phyloP scores from a whole-genome alignment of 108 stramenopile species.

The Discostella stelligeroides region DNA sequence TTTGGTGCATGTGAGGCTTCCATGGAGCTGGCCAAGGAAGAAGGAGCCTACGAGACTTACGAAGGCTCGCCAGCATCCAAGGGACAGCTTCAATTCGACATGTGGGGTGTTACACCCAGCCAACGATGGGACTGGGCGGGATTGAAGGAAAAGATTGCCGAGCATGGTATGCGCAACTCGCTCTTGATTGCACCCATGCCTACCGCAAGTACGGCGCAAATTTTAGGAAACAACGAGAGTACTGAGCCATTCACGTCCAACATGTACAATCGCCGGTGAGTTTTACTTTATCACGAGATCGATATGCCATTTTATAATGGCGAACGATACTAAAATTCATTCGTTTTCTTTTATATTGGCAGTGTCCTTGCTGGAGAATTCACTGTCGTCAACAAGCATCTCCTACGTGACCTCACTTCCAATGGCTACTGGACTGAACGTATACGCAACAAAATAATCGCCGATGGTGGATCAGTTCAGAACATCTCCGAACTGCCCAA shows the following conservation, averaged over 20 bases:
- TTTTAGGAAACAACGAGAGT: conserved; percentile 98
- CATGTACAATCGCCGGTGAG: conserved; percentile 95
- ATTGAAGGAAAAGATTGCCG: conserved; percentile 81
- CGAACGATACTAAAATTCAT: too few species aligned
- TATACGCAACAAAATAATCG: conserved; percentile 96
- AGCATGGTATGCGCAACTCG: conserved; percentile 97
- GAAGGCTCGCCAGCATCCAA: conserved; percentile 94
- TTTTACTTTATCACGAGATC: background rate
- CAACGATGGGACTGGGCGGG: conserved; percentile 95
- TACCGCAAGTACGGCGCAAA: conserved; percentile 99
- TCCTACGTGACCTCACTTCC: conserved; percentile 94
- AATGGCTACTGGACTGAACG: conserved; percentile 96
- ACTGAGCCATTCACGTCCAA: conserved; percentile 99
- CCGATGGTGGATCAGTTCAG: conserved; percentile 96
- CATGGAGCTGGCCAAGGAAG: conserved; percentile 88
- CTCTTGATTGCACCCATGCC: conserved; percentile 99
- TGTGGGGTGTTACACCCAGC: conserved; percentile 94
- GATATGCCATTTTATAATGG: background rate
- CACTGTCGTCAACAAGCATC: conserved; percentile 98
- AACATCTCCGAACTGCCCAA: conserved; percentile 91
- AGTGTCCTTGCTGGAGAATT: conserved; percentile 98
- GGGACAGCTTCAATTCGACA: conserved; percentile 96
- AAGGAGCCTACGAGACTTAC: conserved; percentile 95
- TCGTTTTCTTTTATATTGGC: too few species aligned
- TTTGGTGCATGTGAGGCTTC: conserved; percentile 95